phyloP scores from a whole-genome alignment of 805 yeast species.

The Pichia exigua region DNA sequence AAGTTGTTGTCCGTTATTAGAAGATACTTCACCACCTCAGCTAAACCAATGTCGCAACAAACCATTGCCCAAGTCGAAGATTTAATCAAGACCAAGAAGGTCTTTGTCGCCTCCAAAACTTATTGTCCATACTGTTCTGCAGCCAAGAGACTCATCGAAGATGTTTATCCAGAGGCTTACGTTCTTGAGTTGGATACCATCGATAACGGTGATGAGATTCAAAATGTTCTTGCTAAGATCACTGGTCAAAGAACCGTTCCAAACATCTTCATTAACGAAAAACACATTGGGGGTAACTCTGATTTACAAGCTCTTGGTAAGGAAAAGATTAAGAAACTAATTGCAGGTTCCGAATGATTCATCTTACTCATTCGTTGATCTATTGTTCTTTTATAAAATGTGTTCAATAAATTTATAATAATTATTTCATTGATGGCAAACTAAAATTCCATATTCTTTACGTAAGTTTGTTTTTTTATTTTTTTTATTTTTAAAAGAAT shows the following conservation, averaged over 20 bases:
- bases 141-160: slow-evolving; percentile 36
- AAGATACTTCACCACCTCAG: slow-evolving; percentile 23
- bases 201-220: slow-evolving; percentile 74
- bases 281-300: slow-evolving; percentile 94
- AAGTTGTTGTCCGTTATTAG: slow-evolving; percentile 25
- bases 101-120: slow-evolving; percentile 77
- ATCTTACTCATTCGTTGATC: background rate
- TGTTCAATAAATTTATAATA: no score
- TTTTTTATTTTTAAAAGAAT: background rate
- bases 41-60: slow-evolving; percentile 52
- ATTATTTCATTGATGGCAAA: background rate
- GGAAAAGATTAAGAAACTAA: slow-evolving; percentile 11
- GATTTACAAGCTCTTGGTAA: slow-evolving; percentile 66
- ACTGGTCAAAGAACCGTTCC: slow-evolving; percentile 95
- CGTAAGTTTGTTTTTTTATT: background rate
- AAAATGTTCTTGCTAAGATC: slow-evolving; percentile 64
- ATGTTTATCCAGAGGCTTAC: slow-evolving; percentile 39
- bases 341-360: background rate
- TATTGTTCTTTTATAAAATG: background rate
- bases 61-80: slow-evolving; percentile 49
- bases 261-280: slow-evolving; percentile 79
- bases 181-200: slow-evolving; percentile 44
- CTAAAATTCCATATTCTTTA: background rate
- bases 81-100: slow-evolving; percentile 55
- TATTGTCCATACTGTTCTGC: slow-evolving; percentile 62